Evolutionary conservation across 176 grass and related monocot genomes (phyloP).

Genomic region (Raddia guianensis): DNA sequence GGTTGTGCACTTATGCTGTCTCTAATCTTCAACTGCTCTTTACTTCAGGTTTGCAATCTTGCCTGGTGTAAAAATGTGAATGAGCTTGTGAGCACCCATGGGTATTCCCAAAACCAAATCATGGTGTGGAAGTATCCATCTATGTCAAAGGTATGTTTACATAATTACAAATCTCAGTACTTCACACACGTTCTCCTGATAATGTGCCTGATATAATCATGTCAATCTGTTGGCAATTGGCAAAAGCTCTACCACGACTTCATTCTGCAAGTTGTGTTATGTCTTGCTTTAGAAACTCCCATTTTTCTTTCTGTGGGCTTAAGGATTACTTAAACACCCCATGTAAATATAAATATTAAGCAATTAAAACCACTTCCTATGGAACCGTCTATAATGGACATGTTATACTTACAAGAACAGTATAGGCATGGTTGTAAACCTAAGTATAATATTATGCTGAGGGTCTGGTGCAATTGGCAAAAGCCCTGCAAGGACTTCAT

Average conservation of each 20-base stretch:
- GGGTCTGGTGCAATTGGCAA: too few relatives aligned
- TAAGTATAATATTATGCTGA: neutral
- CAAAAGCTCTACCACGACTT: neutral
- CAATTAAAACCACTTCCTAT: constrained; percentile 17
- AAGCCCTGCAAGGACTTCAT: too few relatives aligned
- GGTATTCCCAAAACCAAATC: constrained; percentile 97
- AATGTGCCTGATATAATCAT: neutral
- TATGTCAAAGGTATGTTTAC: constrained; percentile 70
- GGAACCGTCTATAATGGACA: neutral
- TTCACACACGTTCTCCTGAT: neutral
- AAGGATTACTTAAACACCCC: neutral
- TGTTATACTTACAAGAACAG: neutral
- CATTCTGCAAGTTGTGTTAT: neutral
- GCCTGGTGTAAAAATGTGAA: constrained; percentile 98
- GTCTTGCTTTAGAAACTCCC: too few relatives aligned
- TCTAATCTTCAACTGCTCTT: constrained; percentile 2
- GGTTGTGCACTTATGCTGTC: neutral
- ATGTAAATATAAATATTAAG: constrained; percentile 14
- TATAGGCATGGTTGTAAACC: neutral
- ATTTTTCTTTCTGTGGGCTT: constrained; percentile 28
- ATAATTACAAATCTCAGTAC: neutral
- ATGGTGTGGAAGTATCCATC: constrained; percentile 99
- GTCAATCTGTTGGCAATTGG: neutral
- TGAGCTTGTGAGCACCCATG: constrained; percentile 95
- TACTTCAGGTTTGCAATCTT: constrained; percentile 89